Evolutionary conservation across 2,329 filamentous ascomycete genomes (phyloP), one percentile per base, ranked within the genome.

Genomic region (Hypoxylon sp.): DNA sequence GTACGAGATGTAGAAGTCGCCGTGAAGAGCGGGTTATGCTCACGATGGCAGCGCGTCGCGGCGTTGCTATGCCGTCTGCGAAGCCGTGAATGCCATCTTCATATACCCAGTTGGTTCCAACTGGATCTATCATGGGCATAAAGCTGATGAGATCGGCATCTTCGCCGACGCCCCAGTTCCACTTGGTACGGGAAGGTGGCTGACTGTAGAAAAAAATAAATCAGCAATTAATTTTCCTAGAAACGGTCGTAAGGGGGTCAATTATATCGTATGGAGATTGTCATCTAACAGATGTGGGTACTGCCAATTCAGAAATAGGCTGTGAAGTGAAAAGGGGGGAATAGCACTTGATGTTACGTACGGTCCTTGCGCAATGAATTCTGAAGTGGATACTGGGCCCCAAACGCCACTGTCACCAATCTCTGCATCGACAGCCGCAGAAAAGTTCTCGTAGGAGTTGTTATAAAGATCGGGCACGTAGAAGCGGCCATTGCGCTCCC

Each of bases 401-500:
- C 17, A 84, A 81, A 19, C 79, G 70, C 73, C 91, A 85, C 17
- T 86, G 79, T 67, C 87, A 82, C 5, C 89, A 73, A 87, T 85
- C n/a, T 85, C 81, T 11, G 49, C 34, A 23, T 71, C 69, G 4
- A 73, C 65, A n/a, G 28, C 45, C 7, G 9, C 49, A 5, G 57
- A 48, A 9, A 84, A 86, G 76, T 93, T 93, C 73, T 92, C 87
- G 50, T 90, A 87, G 86, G 89, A 93, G 28, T 52, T 34, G 17
- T 89, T 89, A 73, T 93, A 90, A 41, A 89, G 83, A 0, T 82
- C 80, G 0, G 91, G 91, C 9, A 93, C 87, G 76, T 93, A 94
- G 80, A 93, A 94, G 65, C 90, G 88, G 5, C 88, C 84, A 59
- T 88, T 91, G 56, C 91, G 87, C 77, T 94, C 91, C 92, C 92